A percentile compares a stretch with the other conserved stretches of the same genome.
phyloP scores from a whole-genome alignment of 208 protist genomes.

The Leishmania tropica region DNA sequence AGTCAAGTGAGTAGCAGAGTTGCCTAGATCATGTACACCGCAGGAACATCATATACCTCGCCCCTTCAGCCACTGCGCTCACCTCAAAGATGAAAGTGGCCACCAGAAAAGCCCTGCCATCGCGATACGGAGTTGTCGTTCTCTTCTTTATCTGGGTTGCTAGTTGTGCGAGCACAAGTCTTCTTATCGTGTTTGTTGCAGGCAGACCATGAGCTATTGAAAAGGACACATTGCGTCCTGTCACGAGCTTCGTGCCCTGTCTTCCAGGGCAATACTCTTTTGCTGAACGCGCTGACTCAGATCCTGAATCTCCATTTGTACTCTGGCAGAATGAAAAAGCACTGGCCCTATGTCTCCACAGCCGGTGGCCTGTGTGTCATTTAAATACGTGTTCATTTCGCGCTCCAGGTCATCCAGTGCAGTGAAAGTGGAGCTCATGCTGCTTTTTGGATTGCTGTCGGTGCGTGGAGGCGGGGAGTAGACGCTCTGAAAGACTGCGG shows the following conservation, averaged over 20 bases:
- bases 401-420: slow-evolving; percentile 30
- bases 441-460: slow-evolving; percentile 4
- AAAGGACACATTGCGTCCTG: background rate
- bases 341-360: slow-evolving; percentile 20
- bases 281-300: slow-evolving; percentile 27
- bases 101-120: background rate
- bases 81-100: background rate
- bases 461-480: background rate
- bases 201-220: background rate
- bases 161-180: background rate
- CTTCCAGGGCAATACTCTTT: slow-evolving; percentile 27
- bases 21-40: background rate
- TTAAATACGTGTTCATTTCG: slow-evolving; percentile 21
- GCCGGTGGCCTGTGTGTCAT: slow-evolving; percentile 16
- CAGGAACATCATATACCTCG: background rate
- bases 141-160: background rate
- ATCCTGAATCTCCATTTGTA: slow-evolving; percentile 34
- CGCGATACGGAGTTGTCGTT: background rate
- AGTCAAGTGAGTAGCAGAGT: background rate
- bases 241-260: slow-evolving; percentile 8
- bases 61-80: background rate
- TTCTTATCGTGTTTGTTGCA: background rate
- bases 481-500: slow-evolving; percentile 1
- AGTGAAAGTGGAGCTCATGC: slow-evolving; percentile 4
- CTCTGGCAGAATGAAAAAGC: slow-evolving; percentile 15